phyloP scores from a whole-genome alignment of 2,329 filamentous ascomycete species.

The Cladosporium sp. region DNA sequence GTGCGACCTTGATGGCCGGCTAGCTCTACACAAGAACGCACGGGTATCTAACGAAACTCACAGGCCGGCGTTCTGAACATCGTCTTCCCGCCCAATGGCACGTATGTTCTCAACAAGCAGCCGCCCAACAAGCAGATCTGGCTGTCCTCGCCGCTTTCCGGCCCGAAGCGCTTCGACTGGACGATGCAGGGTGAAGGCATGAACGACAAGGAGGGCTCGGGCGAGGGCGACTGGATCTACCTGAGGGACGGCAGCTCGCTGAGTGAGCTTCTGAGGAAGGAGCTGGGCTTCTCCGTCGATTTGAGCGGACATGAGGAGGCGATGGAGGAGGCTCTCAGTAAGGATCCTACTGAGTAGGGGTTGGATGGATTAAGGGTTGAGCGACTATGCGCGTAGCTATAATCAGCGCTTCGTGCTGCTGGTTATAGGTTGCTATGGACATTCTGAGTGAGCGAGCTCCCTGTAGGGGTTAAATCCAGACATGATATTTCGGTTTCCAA shows the following conservation, averaged over 20 bases:
- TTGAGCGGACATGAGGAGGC: constrained; percentile 21
- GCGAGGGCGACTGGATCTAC: constrained; percentile 77
- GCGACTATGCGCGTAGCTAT: too few relatives aligned
- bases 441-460: neutral
- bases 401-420: too few relatives aligned
- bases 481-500: neutral
- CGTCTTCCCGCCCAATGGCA: constrained; percentile 61
- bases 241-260: constrained; percentile 73
- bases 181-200: constrained; percentile 67
- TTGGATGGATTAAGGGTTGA: too few relatives aligned
- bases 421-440: too few relatives aligned
- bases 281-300: constrained; percentile 63
- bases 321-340: constrained; percentile 19
- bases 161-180: constrained; percentile 93
- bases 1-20: neutral
- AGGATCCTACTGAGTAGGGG: constrained; percentile 22
- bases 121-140: constrained; percentile 96
- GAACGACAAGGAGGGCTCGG: constrained; percentile 71
- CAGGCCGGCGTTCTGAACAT: constrained; percentile 84
- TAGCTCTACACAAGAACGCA: too few relatives aligned
- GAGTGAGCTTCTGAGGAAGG: constrained; percentile 63
- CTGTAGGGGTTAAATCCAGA: neutral
- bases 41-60: constrained; percentile 1
- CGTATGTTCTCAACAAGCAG: constrained; percentile 96
- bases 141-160: constrained; percentile 84